phyloP scores from a whole-genome alignment of 23 red algal genomes.

The Gracilaria domingensis region DNA sequence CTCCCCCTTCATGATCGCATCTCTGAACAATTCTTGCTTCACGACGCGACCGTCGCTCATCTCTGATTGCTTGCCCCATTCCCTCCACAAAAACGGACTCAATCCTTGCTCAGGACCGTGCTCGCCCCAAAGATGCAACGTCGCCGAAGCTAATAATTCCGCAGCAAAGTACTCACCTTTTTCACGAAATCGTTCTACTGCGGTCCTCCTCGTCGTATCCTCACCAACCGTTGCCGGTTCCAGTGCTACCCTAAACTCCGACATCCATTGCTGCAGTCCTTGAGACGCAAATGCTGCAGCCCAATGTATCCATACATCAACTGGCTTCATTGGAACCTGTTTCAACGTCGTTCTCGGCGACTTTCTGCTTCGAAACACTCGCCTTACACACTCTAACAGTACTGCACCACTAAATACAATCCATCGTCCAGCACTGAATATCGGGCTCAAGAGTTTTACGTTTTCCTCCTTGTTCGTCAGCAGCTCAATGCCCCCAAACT shows the following conservation, averaged over 20 bases:
- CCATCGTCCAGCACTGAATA: neutral
- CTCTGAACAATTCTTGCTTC: neutral
- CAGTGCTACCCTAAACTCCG: conserved; percentile 10
- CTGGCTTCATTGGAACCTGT: neutral
- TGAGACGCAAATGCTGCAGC: conserved; percentile 8
- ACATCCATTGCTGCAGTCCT: conserved; percentile 10
- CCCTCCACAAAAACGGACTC: neutral
- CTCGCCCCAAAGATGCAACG: neutral
- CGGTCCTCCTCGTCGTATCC: neutral
- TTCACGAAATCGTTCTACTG: neutral
- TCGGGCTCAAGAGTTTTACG: no score
- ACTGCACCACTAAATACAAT: neutral
- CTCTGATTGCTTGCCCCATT: neutral
- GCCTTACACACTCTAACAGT: neutral
- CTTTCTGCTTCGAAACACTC: neutral
- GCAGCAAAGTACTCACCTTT: neutral
- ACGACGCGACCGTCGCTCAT: neutral
- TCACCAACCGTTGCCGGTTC: neutral
- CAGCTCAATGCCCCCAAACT: neutral
- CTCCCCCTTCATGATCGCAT: neutral
- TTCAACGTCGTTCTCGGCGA: neutral
- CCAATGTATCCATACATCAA: conserved; percentile 1
- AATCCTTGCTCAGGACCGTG: neutral
- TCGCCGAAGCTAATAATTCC: neutral
- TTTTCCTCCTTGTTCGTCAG: neutral